phyloP scores from a whole-genome alignment of 2,329 filamentous ascomycete species.

The Aspergillus japonicus region DNA sequence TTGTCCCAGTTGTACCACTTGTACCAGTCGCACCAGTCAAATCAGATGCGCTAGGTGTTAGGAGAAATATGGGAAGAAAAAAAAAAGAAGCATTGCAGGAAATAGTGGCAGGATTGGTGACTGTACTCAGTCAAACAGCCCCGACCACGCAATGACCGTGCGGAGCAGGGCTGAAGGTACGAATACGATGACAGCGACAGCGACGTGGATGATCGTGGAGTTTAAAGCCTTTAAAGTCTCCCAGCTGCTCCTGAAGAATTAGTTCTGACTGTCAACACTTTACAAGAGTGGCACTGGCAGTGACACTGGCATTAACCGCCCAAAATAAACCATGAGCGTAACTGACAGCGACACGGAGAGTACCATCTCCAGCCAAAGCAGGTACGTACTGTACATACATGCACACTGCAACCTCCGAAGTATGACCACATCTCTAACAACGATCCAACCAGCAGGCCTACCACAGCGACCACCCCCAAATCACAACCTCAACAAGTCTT shows the following conservation, averaged over 20 bases:
- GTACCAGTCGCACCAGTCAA: too few relatives aligned
- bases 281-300: too few relatives aligned
- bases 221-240: neutral
- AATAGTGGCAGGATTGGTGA: neutral
- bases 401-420: neutral
- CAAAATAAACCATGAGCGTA: neutral
- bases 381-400: neutral
- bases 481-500: conserved; percentile 24
- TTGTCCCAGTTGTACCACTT: too few relatives aligned
- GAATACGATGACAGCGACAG: conserved; percentile 1
- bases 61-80: neutral
- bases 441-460: neutral
- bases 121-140: neutral
- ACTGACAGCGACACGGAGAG: conserved; percentile 3
- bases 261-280: neutral
- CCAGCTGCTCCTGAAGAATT: neutral
- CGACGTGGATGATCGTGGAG: neutral
- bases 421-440: neutral
- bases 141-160: neutral
- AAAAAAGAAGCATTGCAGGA: neutral
- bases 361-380: neutral
- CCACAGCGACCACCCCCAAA: conserved; percentile 1
- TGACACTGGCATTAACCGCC: too few relatives aligned
- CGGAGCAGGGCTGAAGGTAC: neutral
- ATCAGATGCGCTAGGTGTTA: too few relatives aligned